These are phyloP conservation scores for Cinchona pubescens DNA, from an alignment of 257 asterid genomes.

Conservation along the genomic window DNA sequence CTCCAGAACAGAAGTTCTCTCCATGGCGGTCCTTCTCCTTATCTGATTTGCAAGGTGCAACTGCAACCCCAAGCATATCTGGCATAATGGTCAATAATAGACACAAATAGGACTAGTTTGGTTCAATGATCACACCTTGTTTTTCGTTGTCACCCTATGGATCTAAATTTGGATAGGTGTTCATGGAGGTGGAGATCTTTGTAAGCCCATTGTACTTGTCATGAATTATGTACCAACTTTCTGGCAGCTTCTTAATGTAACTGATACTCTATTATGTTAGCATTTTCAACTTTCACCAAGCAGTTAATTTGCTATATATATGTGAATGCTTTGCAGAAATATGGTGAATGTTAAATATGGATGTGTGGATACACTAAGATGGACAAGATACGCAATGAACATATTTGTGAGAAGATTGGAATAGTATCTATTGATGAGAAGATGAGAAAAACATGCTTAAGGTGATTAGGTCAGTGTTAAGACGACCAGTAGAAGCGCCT, in stretches of 20 bases:
- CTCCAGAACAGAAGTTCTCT: conserved; percentile 46
- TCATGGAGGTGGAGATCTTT: conserved; percentile 59
- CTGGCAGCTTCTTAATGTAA: conserved; percentile 36
- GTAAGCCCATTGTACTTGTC: conserved; percentile 16
- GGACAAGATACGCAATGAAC: too few relatives aligned
- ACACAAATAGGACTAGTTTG: conserved; percentile 21
- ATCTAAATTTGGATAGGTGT: conserved; percentile 37
- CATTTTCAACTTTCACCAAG: conserved; percentile 19
- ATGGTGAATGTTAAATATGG: too few relatives aligned
- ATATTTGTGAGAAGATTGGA: too few relatives aligned
- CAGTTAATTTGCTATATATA: conserved; percentile 14
- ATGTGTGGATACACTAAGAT: too few relatives aligned
- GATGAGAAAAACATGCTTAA: too few relatives aligned
- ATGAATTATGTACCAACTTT: conserved; percentile 19
- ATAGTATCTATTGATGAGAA: too few relatives aligned
- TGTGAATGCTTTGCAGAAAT: neutral
- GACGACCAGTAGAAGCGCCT: too few relatives aligned
- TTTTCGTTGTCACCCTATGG: conserved; percentile 47
- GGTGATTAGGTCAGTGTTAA: too few relatives aligned
- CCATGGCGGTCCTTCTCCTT: conserved; percentile 71
- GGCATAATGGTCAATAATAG: conserved; percentile 35
- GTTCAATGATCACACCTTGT: conserved; percentile 20
- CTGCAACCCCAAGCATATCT: conserved; percentile 35
- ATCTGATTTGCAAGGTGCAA: conserved; percentile 74
- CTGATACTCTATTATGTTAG: conserved; percentile 21